Percentiles rank a stretch among this genome's conserved stretches.
These are phyloP conservation scores for Solanum pennellii DNA, from an alignment of 257 asterid species.

Conservation along the genomic window DNA sequence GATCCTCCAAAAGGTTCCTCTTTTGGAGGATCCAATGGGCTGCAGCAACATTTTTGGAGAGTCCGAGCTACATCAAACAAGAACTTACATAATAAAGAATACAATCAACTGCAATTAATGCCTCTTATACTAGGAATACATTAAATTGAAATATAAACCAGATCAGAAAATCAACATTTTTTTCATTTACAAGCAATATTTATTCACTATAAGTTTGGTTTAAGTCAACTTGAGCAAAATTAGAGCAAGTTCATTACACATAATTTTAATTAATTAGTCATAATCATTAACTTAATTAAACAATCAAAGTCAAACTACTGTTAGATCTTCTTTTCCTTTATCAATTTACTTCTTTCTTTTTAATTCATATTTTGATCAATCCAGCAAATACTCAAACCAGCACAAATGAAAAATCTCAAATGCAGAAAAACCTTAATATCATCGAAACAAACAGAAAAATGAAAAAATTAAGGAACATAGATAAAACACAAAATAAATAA, in stretches of 20 bases:
- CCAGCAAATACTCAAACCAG: neutral
- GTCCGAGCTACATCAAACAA: neutral
- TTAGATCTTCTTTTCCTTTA: neutral
- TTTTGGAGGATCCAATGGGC: neutral
- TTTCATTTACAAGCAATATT: neutral
- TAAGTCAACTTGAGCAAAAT: neutral
- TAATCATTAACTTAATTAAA: neutral
- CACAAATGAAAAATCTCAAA: neutral
- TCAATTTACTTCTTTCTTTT: neutral
- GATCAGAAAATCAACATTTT: neutral
- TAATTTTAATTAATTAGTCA: neutral
- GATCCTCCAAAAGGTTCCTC: neutral
- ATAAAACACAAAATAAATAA: neutral
- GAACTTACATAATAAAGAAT: neutral
- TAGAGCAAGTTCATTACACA: neutral
- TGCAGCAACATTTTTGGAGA: neutral
- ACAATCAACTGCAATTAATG: neutral
- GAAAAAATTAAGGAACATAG: neutral
- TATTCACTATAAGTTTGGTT: neutral
- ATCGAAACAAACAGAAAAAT: neutral
- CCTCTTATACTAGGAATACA: neutral
- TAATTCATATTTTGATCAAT: neutral
- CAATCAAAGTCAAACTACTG: neutral
- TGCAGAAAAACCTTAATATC: neutral
- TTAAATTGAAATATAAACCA: neutral